Base-by-base conservation (phyloP, 495 filamentous ascomycete genomes). In the Penicillium steckii region DNA sequence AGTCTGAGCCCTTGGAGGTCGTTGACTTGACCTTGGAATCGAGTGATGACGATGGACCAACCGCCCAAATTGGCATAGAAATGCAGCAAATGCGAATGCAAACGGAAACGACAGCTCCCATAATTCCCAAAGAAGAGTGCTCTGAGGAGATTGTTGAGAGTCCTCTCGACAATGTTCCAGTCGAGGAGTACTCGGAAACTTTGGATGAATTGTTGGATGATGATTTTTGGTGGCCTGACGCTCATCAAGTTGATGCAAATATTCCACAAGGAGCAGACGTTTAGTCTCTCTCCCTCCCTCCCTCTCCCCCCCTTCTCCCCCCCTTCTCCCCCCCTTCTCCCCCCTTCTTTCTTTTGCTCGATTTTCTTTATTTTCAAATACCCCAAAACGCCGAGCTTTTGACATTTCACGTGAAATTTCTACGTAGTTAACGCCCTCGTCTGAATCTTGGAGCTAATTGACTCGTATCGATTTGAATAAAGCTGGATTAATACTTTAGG, bases 201-300 rank as follows among this genome's bases (percentile, higher is more conserved):
- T 13, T 35, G 32, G 38, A 41, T 12, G 38, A 41, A 22, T 51
- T 50, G 8, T 32, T 65, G 0, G 66, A 70, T 46, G 73, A 80
- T 15, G 74, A 80, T 44, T 61, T 70, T 44, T 80, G 76, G 77
- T 79, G 72, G 68, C 76, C 72, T 13, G 55, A 55, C n/a, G 72
- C 57, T 44, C 55, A 52, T 7, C 21, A 48, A 1, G 54, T 72
- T 10, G 62, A 75, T 48, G 54, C 72, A 0, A 75, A 75, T 32
- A 50, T 73, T 9, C 17, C 19, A 2, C 22, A 17, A 30, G 35
- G 26, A 35, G 42, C 18, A 18, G 43, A 13, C 42, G 37, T 24
- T 3, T 13, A 15, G 17, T 32, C 1, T n/a, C n/a, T n/a, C n/a
- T n/a, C n/a, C n/a, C n/a, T n/a, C n/a, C n/a, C n/a, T n/a, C n/a